phyloP scores from a whole-genome alignment of 202 grass and related monocot species.

The Elaeis oleifera region DNA sequence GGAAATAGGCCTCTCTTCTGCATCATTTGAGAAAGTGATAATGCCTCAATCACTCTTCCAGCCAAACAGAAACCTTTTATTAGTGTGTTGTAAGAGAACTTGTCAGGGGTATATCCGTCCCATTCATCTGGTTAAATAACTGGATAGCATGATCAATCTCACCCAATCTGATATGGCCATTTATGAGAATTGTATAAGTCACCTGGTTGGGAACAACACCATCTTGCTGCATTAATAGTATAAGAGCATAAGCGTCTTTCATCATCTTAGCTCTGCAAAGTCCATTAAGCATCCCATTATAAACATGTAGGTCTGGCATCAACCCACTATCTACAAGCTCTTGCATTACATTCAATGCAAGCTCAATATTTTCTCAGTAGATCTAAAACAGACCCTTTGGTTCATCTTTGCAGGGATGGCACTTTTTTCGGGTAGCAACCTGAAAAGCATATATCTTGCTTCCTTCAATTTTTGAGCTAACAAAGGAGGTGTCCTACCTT shows the following conservation, averaged over 20 bases:
- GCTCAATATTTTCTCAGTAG: conserved; percentile 12
- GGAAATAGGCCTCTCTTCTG: conserved; percentile 32
- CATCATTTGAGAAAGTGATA: conserved; percentile 36
- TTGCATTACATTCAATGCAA: conserved; percentile 15
- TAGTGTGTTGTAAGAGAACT: conserved; percentile 18
- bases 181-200: conserved; percentile 33
- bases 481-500: conserved; percentile 10
- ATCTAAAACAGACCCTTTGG: not conserved
- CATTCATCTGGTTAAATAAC: conserved; percentile 31
- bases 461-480: conserved; percentile 22
- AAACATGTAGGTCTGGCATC: conserved; percentile 33
- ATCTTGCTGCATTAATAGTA: conserved; percentile 25
- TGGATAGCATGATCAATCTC: conserved; percentile 28
- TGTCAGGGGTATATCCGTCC: conserved; percentile 15
- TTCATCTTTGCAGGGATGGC: not conserved
- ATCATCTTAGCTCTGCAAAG: conserved; percentile 34
- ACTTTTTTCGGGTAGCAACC: conserved; percentile 25
- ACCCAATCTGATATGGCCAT: conserved; percentile 22
- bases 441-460: conserved; percentile 28
- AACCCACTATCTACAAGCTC: conserved; percentile 26
- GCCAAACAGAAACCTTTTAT: conserved; percentile 23
- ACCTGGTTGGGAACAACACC: conserved; percentile 31
- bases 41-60: conserved; percentile 25
- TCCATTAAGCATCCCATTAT: conserved; percentile 35
- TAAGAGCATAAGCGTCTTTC: conserved; percentile 25